Evolutionary conservation across 2,329 filamentous ascomycete genomes (phyloP), one percentile per base, ranked within the genome.

Genomic region (Sporothrix mexicana): DNA sequence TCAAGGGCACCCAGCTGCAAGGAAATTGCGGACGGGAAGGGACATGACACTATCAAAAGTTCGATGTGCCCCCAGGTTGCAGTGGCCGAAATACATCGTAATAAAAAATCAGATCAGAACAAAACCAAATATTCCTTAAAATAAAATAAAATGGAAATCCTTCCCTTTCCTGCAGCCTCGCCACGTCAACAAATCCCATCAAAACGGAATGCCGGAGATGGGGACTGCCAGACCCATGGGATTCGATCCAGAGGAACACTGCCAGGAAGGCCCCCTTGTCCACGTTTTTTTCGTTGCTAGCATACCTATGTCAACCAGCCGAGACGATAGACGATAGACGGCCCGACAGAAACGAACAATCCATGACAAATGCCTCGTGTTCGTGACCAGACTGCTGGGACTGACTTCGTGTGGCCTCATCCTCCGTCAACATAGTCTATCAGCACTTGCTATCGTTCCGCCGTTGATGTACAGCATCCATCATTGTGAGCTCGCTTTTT

Each of bases 1-100:
- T n/a, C n/a, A n/a, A n/a, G n/a, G n/a, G n/a, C n/a, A 23, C 59
- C 17, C 59, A 43, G 59, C 59, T n/a, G 30, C 43, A 62, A 20
- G 59, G 59, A 62, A 43, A 62, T 62, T 43, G 36, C 61, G 36
- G 61, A 45, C 61, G 36, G 41, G 41, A 47, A 47, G 61, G 13
- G n/a, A 25, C 61, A 47, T 47, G 61, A 20, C 61, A 64, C 45
- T 20, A 41, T 43, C 20, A 36, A n/a, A 36, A 62, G 59, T 12
- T 43, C 17, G 36, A 45, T 17, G 23, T 45, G 59, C n/a, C n/a
- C 59, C 59, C 59, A 45, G 36, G 59, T 45, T n/a, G n/a, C 17
- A 43, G 17, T 36, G 25, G 30, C 30, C 30, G 7, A 36, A 36
- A 36, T 36, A n/a, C n/a, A n/a, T n/a, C n/a, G n/a, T n/a, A n/a